Conservation (phyloP, 2,329 filamentous ascomycete species). For the Sordariomycetes sp. region DNA sequence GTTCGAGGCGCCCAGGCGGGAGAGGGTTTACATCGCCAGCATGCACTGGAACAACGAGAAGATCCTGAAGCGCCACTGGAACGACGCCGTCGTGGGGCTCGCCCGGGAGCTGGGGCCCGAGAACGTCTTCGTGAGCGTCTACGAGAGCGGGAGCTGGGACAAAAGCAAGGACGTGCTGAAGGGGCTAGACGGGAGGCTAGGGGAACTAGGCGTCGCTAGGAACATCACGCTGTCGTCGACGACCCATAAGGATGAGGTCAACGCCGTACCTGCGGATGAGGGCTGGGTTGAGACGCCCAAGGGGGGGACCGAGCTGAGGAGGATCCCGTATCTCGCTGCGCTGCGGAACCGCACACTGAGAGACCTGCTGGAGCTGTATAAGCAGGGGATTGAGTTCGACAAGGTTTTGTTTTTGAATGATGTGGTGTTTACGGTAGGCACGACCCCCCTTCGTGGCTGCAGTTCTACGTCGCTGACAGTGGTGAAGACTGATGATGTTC, state of each 20-base stretch:
- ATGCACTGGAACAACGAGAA: slow-evolving; percentile 58
- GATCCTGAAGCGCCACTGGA: slow-evolving; percentile 53
- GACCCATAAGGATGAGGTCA: slow-evolving; percentile 47
- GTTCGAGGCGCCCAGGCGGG: slow-evolving; percentile 15
- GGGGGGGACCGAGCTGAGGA: slow-evolving; percentile 43
- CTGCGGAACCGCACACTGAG: slow-evolving; percentile 54
- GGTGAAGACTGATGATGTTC: slow-evolving; percentile 42
- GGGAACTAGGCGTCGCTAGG: slow-evolving; percentile 36
- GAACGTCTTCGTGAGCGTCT: slow-evolving; percentile 58
- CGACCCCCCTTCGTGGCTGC: not conserved
- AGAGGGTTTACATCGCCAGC: slow-evolving; percentile 55
- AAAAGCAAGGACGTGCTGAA: slow-evolving; percentile 51
- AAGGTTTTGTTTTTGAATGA: slow-evolving; percentile 54
- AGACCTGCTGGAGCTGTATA: slow-evolving; percentile 40
- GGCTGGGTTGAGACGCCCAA: slow-evolving; percentile 56
- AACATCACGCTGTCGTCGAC: slow-evolving; percentile 46
- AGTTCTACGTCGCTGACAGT: not conserved
- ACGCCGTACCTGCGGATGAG: slow-evolving; percentile 25
- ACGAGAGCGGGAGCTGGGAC: slow-evolving; percentile 61
- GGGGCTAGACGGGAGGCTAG: slow-evolving; percentile 44
- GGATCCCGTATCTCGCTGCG: slow-evolving; percentile 58
- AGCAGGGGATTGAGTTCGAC: slow-evolving; percentile 41
- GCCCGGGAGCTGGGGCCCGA: slow-evolving; percentile 44
- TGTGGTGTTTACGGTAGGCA: slow-evolving; percentile 45
- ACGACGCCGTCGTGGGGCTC: slow-evolving; percentile 45